A percentile compares a stretch with the other conserved stretches of the same genome.
Evolutionary conservation across 2,329 filamentous ascomycete species (phyloP).

Genomic region (Nothomitra cinnamomea): DNA sequence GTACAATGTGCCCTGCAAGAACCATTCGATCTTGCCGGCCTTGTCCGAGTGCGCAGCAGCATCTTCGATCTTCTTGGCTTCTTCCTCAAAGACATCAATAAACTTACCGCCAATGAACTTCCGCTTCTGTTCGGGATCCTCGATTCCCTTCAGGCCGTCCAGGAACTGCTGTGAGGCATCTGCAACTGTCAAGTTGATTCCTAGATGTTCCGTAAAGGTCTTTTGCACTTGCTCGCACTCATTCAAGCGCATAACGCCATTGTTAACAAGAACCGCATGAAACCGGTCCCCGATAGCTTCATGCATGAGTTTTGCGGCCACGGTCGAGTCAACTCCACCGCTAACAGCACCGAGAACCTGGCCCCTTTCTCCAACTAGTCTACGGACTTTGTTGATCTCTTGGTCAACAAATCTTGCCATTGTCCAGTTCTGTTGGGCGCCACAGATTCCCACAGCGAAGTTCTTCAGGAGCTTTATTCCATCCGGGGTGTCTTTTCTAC

Average conservation of each 20-base stretch:
- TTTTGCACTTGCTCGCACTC: slow-evolving; percentile 71
- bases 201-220: slow-evolving; percentile 60
- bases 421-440: slow-evolving; percentile 18
- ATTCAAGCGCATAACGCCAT: slow-evolving; percentile 69
- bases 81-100: slow-evolving; percentile 69
- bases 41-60: slow-evolving; percentile 47
- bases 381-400: slow-evolving; percentile 54
- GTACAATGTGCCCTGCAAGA: slow-evolving; percentile 76
- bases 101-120: slow-evolving; percentile 78
- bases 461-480: slow-evolving; percentile 49
- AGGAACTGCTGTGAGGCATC: slow-evolving; percentile 68
- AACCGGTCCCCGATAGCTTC: slow-evolving; percentile 77
- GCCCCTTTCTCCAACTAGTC: slow-evolving; percentile 62
- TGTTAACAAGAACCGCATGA: slow-evolving; percentile 72
- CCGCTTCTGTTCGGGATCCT: slow-evolving; percentile 70
- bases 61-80: slow-evolving; percentile 58
- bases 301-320: slow-evolving; percentile 71
- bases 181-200: slow-evolving; percentile 79
- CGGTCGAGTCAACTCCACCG: slow-evolving; percentile 80
- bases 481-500: background rate
- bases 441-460: slow-evolving; percentile 69
- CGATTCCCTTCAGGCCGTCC: slow-evolving; percentile 54
- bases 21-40: slow-evolving; percentile 66
- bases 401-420: slow-evolving; percentile 7
- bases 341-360: slow-evolving; percentile 70